Percentiles rank a stretch among this genome's conserved stretches.
These are phyloP conservation scores for Cardiospermum halicacabum DNA, from an alignment of 345 rosid genomes.

Conservation along the genomic window DNA sequence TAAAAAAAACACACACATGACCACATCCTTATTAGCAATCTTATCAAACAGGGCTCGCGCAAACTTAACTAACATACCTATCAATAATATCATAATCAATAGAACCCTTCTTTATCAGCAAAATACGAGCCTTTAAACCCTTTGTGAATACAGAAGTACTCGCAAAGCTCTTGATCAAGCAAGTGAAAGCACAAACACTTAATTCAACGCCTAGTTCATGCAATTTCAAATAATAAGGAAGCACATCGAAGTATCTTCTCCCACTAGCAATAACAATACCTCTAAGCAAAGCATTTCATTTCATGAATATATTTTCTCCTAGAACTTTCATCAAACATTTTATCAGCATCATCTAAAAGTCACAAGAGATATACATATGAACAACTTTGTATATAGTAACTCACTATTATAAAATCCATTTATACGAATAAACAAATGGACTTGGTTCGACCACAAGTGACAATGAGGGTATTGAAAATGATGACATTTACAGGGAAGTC, in stretches of 20 bases:
- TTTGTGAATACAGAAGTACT: constrained; percentile 69
- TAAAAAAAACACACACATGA: too few species aligned
- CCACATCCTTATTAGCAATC: constrained; percentile 53
- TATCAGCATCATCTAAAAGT: constrained; percentile 54
- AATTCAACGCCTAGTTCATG: constrained; percentile 59
- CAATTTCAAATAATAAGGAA: constrained; percentile 60
- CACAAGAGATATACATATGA: constrained; percentile 64
- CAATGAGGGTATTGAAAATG: constrained; percentile 67
- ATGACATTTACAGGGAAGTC: constrained; percentile 75
- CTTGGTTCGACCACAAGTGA: constrained; percentile 65
- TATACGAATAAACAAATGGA: constrained; percentile 56
- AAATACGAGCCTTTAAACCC: constrained; percentile 67
- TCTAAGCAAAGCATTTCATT: constrained; percentile 85
- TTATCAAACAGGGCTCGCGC: constrained; percentile 64
- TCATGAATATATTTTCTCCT: constrained; percentile 58
- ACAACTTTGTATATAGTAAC: constrained; percentile 66
- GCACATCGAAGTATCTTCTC: constrained; percentile 53
- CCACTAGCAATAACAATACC: constrained; percentile 72
- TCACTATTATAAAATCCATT: constrained; percentile 70
- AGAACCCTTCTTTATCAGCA: constrained; percentile 66
- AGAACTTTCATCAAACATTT: constrained; percentile 54
- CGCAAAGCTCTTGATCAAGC: constrained; percentile 74
- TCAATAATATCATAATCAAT: constrained; percentile 49
- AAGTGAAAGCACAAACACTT: constrained; percentile 65
- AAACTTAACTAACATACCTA: constrained; percentile 59